Conservation (phyloP, 164 flowering plant species). For the Chimonanthus praecox region DNA sequence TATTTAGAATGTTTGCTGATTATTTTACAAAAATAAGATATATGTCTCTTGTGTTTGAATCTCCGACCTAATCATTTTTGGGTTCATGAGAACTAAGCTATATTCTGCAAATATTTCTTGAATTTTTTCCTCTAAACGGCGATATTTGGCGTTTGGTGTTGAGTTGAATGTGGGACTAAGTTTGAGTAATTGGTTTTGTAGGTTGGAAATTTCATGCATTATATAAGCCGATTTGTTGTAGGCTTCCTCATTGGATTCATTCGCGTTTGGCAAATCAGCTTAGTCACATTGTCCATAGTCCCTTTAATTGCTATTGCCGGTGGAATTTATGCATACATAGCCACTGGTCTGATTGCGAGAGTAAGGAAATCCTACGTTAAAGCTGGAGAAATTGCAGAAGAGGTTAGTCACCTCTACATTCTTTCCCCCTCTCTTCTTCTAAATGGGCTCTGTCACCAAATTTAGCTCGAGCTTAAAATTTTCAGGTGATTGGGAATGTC, state of each 20-base stretch:
- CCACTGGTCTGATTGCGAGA: slow-evolving; percentile 76
- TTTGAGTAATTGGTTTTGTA: slow-evolving; percentile 16
- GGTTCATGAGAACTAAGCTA: too few relatives aligned
- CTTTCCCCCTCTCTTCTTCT: not conserved
- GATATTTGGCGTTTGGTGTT: too few relatives aligned
- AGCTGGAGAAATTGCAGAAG: slow-evolving; percentile 96
- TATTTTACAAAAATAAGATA: too few relatives aligned
- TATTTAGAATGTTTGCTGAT: too few relatives aligned
- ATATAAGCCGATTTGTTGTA: slow-evolving; percentile 73
- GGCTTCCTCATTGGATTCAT: slow-evolving; percentile 82
- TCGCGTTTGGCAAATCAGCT: slow-evolving; percentile 90
- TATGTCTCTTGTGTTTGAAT: too few relatives aligned
- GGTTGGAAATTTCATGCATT: slow-evolving; percentile 95
- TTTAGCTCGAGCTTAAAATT: not conserved
- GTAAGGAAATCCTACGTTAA: slow-evolving; percentile 80
- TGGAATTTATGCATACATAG: slow-evolving; percentile 77
- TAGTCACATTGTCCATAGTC: slow-evolving; percentile 88
- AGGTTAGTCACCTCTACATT: slow-evolving; percentile 31
- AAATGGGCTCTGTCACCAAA: not conserved
- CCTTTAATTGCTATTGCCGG: slow-evolving; percentile 94
- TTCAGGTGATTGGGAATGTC: slow-evolving; percentile 83
- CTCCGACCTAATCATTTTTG: too few relatives aligned
- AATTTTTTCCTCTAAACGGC: too few relatives aligned
- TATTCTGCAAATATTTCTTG: too few relatives aligned
- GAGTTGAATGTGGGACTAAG: too few relatives aligned